Conservation (phyloP, 2,329 filamentous ascomycete species). For the Botrytis cinerea region DNA sequence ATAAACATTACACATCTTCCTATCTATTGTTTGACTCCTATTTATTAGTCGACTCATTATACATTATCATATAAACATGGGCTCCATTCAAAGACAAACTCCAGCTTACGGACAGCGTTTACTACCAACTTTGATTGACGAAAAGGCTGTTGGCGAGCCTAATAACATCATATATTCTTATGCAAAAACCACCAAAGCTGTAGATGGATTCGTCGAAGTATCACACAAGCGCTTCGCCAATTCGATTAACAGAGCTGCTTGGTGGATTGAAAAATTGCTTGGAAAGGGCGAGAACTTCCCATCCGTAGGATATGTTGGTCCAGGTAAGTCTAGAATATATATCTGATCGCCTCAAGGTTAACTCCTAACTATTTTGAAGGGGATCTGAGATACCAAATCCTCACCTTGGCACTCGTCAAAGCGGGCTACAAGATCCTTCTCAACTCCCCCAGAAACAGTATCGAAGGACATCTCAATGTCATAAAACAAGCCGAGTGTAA, state of each 20-base stretch:
- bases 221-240: slow-evolving; percentile 29
- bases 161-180: slow-evolving; percentile 9
- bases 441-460: slow-evolving; percentile 15
- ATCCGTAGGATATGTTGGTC: slow-evolving; percentile 24
- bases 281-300: slow-evolving; percentile 32
- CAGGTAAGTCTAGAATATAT: slow-evolving; percentile 9
- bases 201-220: slow-evolving; percentile 27
- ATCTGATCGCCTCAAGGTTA: too few species aligned
- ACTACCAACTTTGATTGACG: slow-evolving; percentile 15
- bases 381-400: slow-evolving; percentile 23
- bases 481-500: slow-evolving; percentile 15
- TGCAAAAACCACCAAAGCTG: slow-evolving; percentile 13
- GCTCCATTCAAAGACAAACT: slow-evolving; percentile 15
- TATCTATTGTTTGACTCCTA: neutral
- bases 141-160: slow-evolving; percentile 16
- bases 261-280: slow-evolving; percentile 26
- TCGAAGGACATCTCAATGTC: slow-evolving; percentile 24
- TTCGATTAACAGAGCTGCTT: slow-evolving; percentile 30
- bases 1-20: neutral
- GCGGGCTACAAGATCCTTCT: slow-evolving; percentile 21
- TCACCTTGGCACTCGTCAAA: slow-evolving; percentile 19
- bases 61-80: neutral
- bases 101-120: slow-evolving; percentile 20
- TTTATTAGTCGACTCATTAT: neutral
- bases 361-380: slow-evolving; percentile 3